A percentile compares a stretch with the other conserved stretches of the same genome.
Evolutionary conservation across 768 basidiomycete species (phyloP).

Genomic region (Inosperma sp.): DNA sequence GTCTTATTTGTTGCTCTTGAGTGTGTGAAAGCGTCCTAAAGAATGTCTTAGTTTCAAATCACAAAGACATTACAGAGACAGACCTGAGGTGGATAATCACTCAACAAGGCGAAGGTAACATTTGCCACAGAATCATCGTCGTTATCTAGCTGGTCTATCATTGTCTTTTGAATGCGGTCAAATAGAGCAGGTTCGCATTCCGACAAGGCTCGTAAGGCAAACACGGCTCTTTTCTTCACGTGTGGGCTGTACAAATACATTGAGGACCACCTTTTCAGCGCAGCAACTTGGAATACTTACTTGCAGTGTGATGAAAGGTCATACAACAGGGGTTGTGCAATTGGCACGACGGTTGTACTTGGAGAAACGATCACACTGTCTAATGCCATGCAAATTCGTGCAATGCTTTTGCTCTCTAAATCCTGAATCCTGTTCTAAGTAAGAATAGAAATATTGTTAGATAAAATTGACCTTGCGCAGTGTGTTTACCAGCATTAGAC

Average conservation of each 20-base stretch:
- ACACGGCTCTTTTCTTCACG: slow-evolving; percentile 58
- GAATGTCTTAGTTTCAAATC: not conserved
- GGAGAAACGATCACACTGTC: slow-evolving; percentile 60
- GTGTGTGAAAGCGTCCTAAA: slow-evolving; percentile 13
- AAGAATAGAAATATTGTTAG: not conserved
- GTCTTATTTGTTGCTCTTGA: slow-evolving; percentile 8
- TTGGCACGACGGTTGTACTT: slow-evolving; percentile 68
- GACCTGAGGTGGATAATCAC: slow-evolving; percentile 2
- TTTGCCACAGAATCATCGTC: slow-evolving; percentile 38
- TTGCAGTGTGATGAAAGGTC: slow-evolving; percentile 67
- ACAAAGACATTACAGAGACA: not conserved
- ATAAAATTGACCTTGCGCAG: slow-evolving; percentile 61
- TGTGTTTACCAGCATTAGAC: slow-evolving; percentile 83
- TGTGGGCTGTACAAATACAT: slow-evolving; percentile 38
- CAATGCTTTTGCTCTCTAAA: slow-evolving; percentile 51
- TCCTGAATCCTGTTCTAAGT: slow-evolving; percentile 45
- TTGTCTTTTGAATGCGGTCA: slow-evolving; percentile 34
- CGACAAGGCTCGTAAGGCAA: slow-evolving; percentile 54
- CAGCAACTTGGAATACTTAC: slow-evolving; percentile 45
- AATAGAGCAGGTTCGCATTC: slow-evolving; percentile 43
- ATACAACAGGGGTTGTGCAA: slow-evolving; percentile 60
- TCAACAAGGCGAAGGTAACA: slow-evolving; percentile 41
- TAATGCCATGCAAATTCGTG: slow-evolving; percentile 67
- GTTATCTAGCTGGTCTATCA: slow-evolving; percentile 43
- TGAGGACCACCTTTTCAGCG: slow-evolving; percentile 12